phyloP scores from a whole-genome alignment of 139 green algal species.

The Picochlorum sp. region DNA sequence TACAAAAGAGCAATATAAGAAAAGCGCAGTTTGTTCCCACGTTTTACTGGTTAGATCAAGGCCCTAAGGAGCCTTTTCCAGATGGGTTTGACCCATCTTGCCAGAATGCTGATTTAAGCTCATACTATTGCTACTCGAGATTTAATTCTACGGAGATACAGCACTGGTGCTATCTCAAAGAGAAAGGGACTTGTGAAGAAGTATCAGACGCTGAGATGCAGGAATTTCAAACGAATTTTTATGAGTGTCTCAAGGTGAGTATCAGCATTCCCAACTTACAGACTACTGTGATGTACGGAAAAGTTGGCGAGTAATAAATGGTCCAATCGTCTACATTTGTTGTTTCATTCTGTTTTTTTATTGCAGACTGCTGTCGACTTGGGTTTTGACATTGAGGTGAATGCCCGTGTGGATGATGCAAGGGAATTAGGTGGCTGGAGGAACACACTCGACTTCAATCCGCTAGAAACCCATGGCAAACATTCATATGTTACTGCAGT shows the following conservation, averaged over 20 bases:
- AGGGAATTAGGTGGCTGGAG: constrained; percentile 25
- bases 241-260: not conserved
- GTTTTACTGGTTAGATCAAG: constrained; percentile 16
- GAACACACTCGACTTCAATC: constrained; percentile 35
- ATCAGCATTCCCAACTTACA: too few relatives aligned
- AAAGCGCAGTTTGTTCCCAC: constrained; percentile 10
- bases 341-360: too few relatives aligned
- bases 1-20: not conserved
- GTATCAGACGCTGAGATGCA: not conserved
- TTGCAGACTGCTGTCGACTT: not conserved
- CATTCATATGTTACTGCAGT: constrained; percentile 33
- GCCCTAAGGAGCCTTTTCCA: not conserved
- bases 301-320: too few relatives aligned
- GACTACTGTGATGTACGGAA: too few relatives aligned
- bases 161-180: constrained; percentile 3
- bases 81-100: constrained; percentile 5
- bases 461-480: constrained; percentile 14
- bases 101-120: not conserved
- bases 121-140: constrained; percentile 14
- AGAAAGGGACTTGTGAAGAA: not conserved
- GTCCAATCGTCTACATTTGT: too few relatives aligned
- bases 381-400: constrained; percentile 4
- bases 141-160: constrained; percentile 4
- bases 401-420: constrained; percentile 18
- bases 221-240: not conserved